A percentile compares a stretch with the other conserved stretches of the same genome.
These are phyloP conservation scores for Lycium ferocissimum DNA, from an alignment of 257 asterid genomes.

Conservation along the genomic window DNA sequence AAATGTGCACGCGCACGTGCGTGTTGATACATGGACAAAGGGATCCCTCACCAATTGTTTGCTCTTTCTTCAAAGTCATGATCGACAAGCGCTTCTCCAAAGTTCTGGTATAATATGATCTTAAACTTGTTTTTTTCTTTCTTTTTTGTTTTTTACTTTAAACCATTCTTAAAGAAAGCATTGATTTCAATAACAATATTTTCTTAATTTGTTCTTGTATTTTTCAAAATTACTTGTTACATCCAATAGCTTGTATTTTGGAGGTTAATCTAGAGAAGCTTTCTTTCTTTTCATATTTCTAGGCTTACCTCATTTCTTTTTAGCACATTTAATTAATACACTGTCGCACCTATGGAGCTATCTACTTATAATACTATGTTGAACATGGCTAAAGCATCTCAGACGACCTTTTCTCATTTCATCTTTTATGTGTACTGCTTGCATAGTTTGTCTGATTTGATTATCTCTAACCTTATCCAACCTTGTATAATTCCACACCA, in stretches of 20 bases:
- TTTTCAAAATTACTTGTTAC: not conserved
- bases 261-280: not conserved
- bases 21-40: conserved; percentile 34
- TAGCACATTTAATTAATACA: not conserved
- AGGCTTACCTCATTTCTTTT: not conserved
- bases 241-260: not conserved
- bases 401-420: not conserved
- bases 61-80: conserved; percentile 47
- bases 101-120: conserved; percentile 39
- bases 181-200: not conserved
- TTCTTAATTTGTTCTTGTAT: not conserved
- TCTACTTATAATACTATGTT: conserved; percentile 3
- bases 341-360: not conserved
- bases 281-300: not conserved
- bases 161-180: not conserved
- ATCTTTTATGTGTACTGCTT: not conserved
- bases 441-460: not conserved
- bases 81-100: conserved; percentile 33
- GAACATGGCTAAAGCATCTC: conserved; percentile 14
- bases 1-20: conserved; percentile 33
- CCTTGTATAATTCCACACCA: not conserved
- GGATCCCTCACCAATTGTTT: conserved; percentile 21
- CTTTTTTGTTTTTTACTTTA: not conserved
- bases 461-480: conserved; percentile 21
- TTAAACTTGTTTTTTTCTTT: not conserved